A percentile compares a stretch with the other conserved stretches of the same genome.
Conservation (phyloP, 768 basidiomycete genomes). For the Pulveroboletus ravenelii region DNA sequence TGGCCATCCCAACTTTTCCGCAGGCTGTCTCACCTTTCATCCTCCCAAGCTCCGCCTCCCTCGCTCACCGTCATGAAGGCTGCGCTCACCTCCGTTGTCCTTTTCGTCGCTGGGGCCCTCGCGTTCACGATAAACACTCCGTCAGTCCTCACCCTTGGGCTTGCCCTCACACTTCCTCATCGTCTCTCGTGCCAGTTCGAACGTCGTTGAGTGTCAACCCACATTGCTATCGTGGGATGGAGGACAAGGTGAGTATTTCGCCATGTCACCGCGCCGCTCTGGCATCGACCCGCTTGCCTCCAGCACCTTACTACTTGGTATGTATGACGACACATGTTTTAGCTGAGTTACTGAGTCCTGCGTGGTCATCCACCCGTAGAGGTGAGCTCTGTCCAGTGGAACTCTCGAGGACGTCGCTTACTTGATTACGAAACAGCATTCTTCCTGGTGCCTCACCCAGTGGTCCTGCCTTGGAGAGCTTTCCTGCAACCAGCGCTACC, state of each 20-base stretch:
- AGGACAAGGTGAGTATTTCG: conserved; percentile 45
- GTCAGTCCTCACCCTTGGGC: conserved; percentile 38
- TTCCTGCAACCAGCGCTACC: conserved; percentile 38
- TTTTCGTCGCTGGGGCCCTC: conserved; percentile 38
- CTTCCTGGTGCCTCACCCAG: conserved; percentile 45
- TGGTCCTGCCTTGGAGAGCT: conserved; percentile 41
- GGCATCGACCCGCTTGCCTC: background rate
- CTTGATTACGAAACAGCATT: conserved; percentile 38
- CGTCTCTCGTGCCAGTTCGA: conserved; percentile 32
- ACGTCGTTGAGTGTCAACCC: conserved; percentile 55
- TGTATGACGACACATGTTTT: conserved; percentile 23
- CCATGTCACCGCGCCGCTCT: background rate
- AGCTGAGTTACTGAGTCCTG: background rate
- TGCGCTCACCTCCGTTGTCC: conserved; percentile 33
- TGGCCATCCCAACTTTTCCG: conserved; percentile 16
- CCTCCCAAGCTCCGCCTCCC: conserved; percentile 5
- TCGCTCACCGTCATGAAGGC: conserved; percentile 44
- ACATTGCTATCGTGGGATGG: conserved; percentile 50
- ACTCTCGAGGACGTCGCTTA: background rate
- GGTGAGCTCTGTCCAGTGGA: conserved; percentile 21
- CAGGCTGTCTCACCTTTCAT: conserved; percentile 9
- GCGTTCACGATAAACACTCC: conserved; percentile 68
- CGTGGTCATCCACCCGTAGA: conserved; percentile 27
- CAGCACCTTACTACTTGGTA: conserved; percentile 66
- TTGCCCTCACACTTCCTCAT: background rate